phyloP scores from a whole-genome alignment of 768 basidiomycete species.

The Termitomyces sp. region DNA sequence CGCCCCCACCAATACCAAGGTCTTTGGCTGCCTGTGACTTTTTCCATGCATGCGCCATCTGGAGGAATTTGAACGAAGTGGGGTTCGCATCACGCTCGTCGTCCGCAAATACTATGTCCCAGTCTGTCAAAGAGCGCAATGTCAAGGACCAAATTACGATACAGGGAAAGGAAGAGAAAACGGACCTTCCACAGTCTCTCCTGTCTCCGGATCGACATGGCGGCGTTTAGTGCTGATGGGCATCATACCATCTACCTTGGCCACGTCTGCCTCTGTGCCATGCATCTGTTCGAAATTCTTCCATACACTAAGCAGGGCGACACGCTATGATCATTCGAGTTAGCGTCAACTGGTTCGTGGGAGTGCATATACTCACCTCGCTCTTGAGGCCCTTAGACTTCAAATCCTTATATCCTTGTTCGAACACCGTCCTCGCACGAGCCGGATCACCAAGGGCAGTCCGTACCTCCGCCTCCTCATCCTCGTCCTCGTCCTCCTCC shows the following conservation, averaged over 20 bases:
- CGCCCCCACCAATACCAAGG: slow-evolving; percentile 22
- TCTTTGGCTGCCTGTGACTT: slow-evolving; percentile 42
- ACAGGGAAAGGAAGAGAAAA: not conserved
- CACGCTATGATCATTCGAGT: slow-evolving; percentile 52
- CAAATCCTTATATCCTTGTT: slow-evolving; percentile 84
- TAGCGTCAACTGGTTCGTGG: not conserved
- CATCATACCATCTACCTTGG: slow-evolving; percentile 89
- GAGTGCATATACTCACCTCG: slow-evolving; percentile 54
- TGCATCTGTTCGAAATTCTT: slow-evolving; percentile 86
- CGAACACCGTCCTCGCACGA: slow-evolving; percentile 75
- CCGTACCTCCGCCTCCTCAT: slow-evolving; percentile 56
- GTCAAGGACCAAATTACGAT: not conserved
- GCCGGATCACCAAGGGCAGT: slow-evolving; percentile 69
- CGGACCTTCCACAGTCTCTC: slow-evolving; percentile 82
- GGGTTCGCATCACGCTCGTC: slow-evolving; percentile 94
- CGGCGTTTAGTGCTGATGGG: slow-evolving; percentile 86
- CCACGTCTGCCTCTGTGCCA: slow-evolving; percentile 68
- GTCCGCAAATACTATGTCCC: slow-evolving; percentile 94
- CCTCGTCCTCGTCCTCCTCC: slow-evolving; percentile 74
- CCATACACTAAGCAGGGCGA: slow-evolving; percentile 91
- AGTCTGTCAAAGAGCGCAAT: slow-evolving; percentile 53
- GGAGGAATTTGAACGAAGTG: slow-evolving; percentile 91
- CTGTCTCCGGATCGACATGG: slow-evolving; percentile 79
- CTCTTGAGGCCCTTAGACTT: slow-evolving; percentile 79
- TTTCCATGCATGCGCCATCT: slow-evolving; percentile 94